phyloP scores from a whole-genome alignment of 306 rosid species.

The Fagus sylvatica region DNA sequence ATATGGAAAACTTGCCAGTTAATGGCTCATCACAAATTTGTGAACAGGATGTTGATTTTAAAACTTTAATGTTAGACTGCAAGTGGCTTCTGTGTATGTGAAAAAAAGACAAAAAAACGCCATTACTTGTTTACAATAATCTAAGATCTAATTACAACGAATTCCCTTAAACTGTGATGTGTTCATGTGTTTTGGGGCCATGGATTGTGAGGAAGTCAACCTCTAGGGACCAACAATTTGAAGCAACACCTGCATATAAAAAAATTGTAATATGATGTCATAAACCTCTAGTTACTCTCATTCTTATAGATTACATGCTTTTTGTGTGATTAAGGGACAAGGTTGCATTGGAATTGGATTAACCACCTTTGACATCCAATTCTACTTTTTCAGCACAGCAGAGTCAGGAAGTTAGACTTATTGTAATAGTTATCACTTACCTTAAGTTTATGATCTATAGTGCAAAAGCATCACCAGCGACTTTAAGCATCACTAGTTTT shows the following conservation, averaged over 20 bases:
- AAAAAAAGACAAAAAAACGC: neutral
- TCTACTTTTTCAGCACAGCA: neutral
- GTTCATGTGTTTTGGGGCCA: neutral
- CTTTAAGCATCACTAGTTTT: neutral
- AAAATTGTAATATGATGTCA: neutral
- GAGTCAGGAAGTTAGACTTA: neutral
- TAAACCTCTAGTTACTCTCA: neutral
- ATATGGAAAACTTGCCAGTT: neutral
- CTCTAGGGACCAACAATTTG: neutral
- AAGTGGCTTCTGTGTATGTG: conserved; percentile 7
- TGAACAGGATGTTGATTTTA: conserved; percentile 3
- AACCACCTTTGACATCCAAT: neutral
- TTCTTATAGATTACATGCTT: too few species aligned
- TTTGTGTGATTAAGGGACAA: neutral
- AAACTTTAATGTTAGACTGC: neutral
- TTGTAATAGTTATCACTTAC: neutral
- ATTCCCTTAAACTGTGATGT: neutral
- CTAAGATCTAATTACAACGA: neutral
- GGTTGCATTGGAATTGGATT: neutral
- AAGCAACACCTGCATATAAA: neutral
- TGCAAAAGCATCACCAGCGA: neutral
- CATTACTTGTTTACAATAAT: neutral
- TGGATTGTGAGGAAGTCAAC: neutral
- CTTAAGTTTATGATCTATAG: neutral
- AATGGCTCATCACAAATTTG: neutral